Conservation (phyloP, 2,329 filamentous ascomycete species). For the Phaeophleospora eucalypticola region DNA sequence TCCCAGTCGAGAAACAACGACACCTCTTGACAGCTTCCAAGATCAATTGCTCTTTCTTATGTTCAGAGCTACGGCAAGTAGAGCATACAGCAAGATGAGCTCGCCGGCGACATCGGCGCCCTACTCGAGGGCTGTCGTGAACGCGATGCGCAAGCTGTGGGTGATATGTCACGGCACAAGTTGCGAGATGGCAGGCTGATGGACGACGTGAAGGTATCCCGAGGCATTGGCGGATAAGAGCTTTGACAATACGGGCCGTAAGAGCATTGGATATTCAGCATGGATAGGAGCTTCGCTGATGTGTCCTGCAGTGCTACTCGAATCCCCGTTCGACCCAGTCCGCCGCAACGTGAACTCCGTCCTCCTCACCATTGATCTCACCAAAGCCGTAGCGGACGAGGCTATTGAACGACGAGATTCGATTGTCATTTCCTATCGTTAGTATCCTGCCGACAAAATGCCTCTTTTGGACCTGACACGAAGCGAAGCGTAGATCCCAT, state of each 20-base stretch:
- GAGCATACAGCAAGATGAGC: constrained; percentile 37
- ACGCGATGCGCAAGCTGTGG: constrained; percentile 74
- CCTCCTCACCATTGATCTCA: constrained; percentile 86
- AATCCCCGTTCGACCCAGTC: constrained; percentile 59
- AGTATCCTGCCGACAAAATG: constrained; percentile 25
- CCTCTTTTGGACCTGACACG: constrained; percentile 22
- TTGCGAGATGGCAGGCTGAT: constrained; percentile 11
- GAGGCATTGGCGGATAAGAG: constrained; percentile 81
- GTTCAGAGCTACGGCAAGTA: constrained; percentile 9
- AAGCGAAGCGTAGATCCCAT: constrained; percentile 68
- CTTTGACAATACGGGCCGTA: constrained; percentile 91
- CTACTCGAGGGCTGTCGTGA: constrained; percentile 66
- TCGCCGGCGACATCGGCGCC: constrained; percentile 46
- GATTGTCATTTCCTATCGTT: constrained; percentile 86
- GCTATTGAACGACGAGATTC: constrained; percentile 73
- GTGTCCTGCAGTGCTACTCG: constrained; percentile 57
- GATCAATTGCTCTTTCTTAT: constrained; percentile 5
- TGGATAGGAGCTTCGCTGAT: constrained; percentile 2
- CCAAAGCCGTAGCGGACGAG: constrained; percentile 81
- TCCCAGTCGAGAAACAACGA: constrained; percentile 1
- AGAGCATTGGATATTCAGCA: background rate
- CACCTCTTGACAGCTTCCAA: background rate
- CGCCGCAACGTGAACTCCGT: constrained; percentile 61
- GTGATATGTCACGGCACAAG: constrained; percentile 32
- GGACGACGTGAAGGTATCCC: constrained; percentile 62